phyloP scores from a whole-genome alignment of 2,329 filamentous ascomycete species.

The Alternaria infectoria region DNA sequence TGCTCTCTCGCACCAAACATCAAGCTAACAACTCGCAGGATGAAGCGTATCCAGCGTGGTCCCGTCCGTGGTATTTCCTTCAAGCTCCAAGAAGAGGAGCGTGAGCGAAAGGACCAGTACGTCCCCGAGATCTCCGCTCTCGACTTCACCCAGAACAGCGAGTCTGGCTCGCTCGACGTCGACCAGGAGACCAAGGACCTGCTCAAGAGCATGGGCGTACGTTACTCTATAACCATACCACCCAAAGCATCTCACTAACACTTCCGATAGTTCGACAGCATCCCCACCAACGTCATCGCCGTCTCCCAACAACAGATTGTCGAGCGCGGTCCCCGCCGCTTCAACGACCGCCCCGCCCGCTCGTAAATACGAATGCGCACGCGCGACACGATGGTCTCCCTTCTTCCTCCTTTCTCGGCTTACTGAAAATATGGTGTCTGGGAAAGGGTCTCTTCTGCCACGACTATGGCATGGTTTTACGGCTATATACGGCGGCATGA shows the following conservation, averaged over 20 bases:
- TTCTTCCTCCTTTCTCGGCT: slow-evolving; percentile 39
- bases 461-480: slow-evolving; percentile 88
- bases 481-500: slow-evolving; percentile 68
- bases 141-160: slow-evolving; percentile 94
- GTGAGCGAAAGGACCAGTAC: slow-evolving; percentile 99
- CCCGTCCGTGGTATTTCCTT: slow-evolving; percentile 99
- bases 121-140: slow-evolving; percentile 98
- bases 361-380: slow-evolving; percentile 29
- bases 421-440: slow-evolving; percentile 68
- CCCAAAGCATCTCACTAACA: slow-evolving; percentile 13
- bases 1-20: not conserved
- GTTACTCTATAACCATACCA: slow-evolving; percentile 53
- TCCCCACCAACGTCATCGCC: slow-evolving; percentile 93
- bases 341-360: slow-evolving; percentile 66
- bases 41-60: slow-evolving; percentile 99
- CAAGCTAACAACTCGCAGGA: slow-evolving; percentile 59
- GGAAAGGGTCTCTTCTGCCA: slow-evolving; percentile 93
- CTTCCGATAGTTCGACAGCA: slow-evolving; percentile 80
- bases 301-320: slow-evolving; percentile 86
- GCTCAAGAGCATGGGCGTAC: slow-evolving; percentile 98
- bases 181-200: slow-evolving; percentile 99
- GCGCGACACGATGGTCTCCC: slow-evolving; percentile 56
- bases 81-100: slow-evolving; percentile 99
- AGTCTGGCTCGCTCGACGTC: slow-evolving; percentile 92
- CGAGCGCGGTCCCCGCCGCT: slow-evolving; percentile 82